A percentile compares a stretch with the other conserved stretches of the same genome.
Evolutionary conservation across 2,329 filamentous ascomycete species (phyloP).

Genomic region (Emergomyces orientalis): DNA sequence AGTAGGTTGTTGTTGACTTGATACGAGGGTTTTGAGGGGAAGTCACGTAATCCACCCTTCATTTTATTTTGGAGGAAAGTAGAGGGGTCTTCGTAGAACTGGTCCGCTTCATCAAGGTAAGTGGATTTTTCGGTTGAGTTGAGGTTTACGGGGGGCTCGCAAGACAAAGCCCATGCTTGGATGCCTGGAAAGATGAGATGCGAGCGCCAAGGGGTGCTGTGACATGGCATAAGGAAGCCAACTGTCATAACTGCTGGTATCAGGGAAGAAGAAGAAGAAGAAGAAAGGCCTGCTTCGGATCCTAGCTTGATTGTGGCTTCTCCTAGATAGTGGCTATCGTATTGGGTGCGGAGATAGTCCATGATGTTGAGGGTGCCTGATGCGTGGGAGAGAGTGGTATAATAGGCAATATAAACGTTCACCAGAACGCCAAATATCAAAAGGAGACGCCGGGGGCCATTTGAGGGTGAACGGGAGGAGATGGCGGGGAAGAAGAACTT

Average conservation of each 20-base stretch:
- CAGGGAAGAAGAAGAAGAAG: conserved; percentile 9
- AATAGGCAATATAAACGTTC: conserved; percentile 64
- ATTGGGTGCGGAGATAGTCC: conserved; percentile 63
- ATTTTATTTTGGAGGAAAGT: conserved; percentile 51
- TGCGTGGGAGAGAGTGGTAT: conserved; percentile 69
- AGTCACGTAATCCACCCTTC: conserved; percentile 29
- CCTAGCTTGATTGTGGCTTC: conserved; percentile 4
- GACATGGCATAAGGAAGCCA: conserved; percentile 89
- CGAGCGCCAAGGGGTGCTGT: conserved; percentile 90
- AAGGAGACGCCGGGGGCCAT: conserved; percentile 43
- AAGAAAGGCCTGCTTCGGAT: conserved; percentile 3
- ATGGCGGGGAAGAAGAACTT: conserved; percentile 52
- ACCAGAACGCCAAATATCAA: conserved; percentile 50
- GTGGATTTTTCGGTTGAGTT: conserved; percentile 48
- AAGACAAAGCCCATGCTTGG: conserved; percentile 73
- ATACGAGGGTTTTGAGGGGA: conserved; percentile 29
- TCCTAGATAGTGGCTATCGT: conserved; percentile 42
- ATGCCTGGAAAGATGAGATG: conserved; percentile 69
- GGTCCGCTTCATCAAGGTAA: conserved; percentile 84
- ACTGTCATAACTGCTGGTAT: conserved; percentile 40
- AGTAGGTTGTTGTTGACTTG: conserved; percentile 7
- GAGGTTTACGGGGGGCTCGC: conserved; percentile 74
- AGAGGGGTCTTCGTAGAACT: conserved; percentile 64
- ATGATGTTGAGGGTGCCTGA: conserved; percentile 68
- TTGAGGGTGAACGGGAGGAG: conserved; percentile 22